Conservation (phyloP, 2,329 filamentous ascomycete genomes). For the Neofusicoccum kwambonambiense region DNA sequence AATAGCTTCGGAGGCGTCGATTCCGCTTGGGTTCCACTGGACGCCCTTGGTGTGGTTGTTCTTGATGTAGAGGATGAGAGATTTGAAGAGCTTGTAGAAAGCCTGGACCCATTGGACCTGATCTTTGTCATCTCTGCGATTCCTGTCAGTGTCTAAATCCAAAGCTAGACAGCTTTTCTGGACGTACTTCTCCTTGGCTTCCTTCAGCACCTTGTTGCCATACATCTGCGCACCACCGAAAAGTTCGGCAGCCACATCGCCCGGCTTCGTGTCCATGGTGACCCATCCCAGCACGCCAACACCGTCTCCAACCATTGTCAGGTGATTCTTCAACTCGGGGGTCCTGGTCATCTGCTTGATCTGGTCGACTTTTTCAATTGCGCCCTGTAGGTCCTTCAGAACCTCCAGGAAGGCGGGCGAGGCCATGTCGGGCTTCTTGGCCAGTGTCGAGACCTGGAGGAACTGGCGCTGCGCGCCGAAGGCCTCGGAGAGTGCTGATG, state of each 20-base stretch:
- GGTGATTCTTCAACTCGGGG: constrained; percentile 72
- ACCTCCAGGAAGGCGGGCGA: constrained; percentile 70
- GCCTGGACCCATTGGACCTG: constrained; percentile 87
- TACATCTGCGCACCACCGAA: constrained; percentile 86
- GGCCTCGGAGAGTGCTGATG: constrained; percentile 58
- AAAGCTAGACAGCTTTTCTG: not conserved
- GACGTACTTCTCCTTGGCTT: constrained; percentile 76
- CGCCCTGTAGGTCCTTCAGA: constrained; percentile 81
- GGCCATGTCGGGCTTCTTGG: constrained; percentile 83
- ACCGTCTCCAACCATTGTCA: constrained; percentile 85
- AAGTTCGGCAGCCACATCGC: constrained; percentile 80
- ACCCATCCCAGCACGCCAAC: constrained; percentile 91
- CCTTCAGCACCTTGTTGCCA: constrained; percentile 89
- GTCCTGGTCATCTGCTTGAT: constrained; percentile 80
- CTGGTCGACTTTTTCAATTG: constrained; percentile 74
- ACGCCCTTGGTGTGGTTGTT: constrained; percentile 77
- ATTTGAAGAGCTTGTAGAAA: constrained; percentile 89
- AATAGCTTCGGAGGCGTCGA: constrained; percentile 70
- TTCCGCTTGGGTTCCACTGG: constrained; percentile 78
- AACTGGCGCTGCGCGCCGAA: constrained; percentile 87
- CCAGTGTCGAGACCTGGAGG: constrained; percentile 81
- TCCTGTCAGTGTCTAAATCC: not conserved
- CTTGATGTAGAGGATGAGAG: constrained; percentile 80
- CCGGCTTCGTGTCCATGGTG: constrained; percentile 74
- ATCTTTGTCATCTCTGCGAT: not conserved